Evolutionary conservation across 2,329 filamentous ascomycete genomes (phyloP), one percentile per base, ranked within the genome.

Genomic region (Scytalidium lignicola): DNA sequence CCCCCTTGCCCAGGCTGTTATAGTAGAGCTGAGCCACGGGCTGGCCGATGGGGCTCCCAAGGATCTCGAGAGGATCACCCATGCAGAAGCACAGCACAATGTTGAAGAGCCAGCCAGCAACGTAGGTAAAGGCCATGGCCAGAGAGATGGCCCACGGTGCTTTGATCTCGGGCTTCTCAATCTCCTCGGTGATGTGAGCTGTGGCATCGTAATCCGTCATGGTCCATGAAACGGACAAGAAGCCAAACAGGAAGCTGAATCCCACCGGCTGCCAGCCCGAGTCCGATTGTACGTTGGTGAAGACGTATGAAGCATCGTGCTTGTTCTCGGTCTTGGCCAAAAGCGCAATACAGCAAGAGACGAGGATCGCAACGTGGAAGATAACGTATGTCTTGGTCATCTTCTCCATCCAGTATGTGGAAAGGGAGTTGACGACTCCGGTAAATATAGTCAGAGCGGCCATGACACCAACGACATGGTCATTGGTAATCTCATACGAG

Each of bases 171-270:
- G 74, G 73, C 49, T 77, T 61, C 53, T 67, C 58, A 50, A 78
- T 75, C 62, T 80, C 76, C 58, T 80, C 76, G 8, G 74, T 71
- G 46, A 78, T 78, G 56, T 68, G 65, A 12, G 65, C 64, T n/a
- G 66, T 68, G 9, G 69, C 70, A 58, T 73, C 75, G 58, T 76
- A 77, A 56, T 76, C 73, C 3, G 76, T 81, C 77, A 82, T 81
- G 47, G 76, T 80, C 78, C 78, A 82, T 18, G 73, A 73, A 32
- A 79, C 78, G 2, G 74, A 77, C 21, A 82, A 65, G 59, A 80
- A 80, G n/a, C 78, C 78, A 51, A 82, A 80, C n/a, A 80, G 59
- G 59, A 78, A 81, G 2, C 74, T 75, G 61, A 75, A 80, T 19
- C 77, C 78, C 2, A 70, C 63, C 0, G 77, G 77, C 0, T 58